These are phyloP conservation scores for Ophiostoma piceae DNA, from an alignment of 2,329 filamentous ascomycete species.

Conservation along the genomic window DNA sequence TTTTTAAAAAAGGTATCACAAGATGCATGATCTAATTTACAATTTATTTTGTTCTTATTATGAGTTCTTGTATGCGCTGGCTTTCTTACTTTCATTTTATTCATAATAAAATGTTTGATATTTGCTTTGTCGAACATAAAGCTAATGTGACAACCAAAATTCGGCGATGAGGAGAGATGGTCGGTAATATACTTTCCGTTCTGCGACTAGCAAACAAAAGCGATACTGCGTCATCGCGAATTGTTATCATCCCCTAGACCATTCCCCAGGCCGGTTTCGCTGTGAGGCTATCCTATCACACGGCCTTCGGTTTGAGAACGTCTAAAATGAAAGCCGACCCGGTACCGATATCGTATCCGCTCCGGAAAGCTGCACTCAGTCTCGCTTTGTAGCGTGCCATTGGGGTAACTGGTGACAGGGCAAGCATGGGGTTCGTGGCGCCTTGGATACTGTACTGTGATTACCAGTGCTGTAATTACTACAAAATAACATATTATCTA, in stretches of 20 bases:
- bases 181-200: background rate
- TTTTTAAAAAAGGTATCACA: no score
- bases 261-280: background rate
- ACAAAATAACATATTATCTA: no score
- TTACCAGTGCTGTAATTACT: no score
- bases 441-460: no score
- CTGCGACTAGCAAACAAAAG: background rate
- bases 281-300: background rate
- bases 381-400: background rate
- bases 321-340: background rate
- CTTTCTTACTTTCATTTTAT: no score
- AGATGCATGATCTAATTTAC: no score
- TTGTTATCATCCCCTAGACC: background rate
- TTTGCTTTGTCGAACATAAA: no score
- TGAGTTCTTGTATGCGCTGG: no score
- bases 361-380: background rate
- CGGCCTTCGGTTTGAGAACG: background rate
- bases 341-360: background rate
- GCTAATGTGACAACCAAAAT: background rate
- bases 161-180: background rate
- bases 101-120: no score
- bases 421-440: background rate
- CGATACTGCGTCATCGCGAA: background rate
- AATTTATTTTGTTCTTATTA: no score
- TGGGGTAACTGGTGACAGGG: background rate